These are phyloP conservation scores for Trametes cingulata DNA, from an alignment of 768 basidiomycete species.

Conservation along the genomic window DNA sequence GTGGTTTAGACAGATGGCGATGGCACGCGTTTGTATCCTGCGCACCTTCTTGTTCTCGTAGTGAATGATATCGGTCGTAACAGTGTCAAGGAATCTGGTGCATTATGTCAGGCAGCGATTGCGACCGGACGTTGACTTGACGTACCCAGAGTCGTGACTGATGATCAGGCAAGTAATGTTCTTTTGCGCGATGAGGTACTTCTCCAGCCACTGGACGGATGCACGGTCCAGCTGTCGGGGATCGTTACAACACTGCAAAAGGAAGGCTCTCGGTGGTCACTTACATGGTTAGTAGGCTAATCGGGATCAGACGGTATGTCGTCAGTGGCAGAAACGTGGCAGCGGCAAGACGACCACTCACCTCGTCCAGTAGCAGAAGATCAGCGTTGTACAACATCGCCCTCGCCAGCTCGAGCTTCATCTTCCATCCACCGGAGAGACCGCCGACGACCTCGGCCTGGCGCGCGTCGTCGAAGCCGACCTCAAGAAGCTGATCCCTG, in stretches of 20 bases:
- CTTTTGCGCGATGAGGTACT: conserved; percentile 79
- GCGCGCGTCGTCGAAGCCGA: conserved; percentile 87
- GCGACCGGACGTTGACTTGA: conserved; percentile 5
- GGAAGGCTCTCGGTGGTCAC: conserved; percentile 36
- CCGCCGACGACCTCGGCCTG: conserved; percentile 86
- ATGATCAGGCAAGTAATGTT: conserved; percentile 90
- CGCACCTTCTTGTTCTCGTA: conserved; percentile 91
- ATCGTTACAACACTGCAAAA: conserved; percentile 13
- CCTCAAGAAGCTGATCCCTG: conserved; percentile 75
- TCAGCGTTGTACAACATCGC: conserved; percentile 97
- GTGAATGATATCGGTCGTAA: conserved; percentile 96
- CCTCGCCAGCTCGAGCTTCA: conserved; percentile 94
- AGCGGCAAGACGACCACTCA: conserved; percentile 28
- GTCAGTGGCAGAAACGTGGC: conserved; percentile 18
- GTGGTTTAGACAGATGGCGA: conserved; percentile 7
- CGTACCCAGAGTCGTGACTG: conserved; percentile 94
- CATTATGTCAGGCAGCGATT: neutral
- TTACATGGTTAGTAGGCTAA: conserved; percentile 88
- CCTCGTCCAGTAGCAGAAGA: conserved; percentile 83
- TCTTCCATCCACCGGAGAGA: conserved; percentile 98
- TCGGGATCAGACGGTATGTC: conserved; percentile 19
- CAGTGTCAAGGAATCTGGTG: conserved; percentile 84
- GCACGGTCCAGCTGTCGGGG: conserved; percentile 64
- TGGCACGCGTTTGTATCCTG: conserved; percentile 9
- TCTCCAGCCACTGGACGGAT: conserved; percentile 90